Base-by-base conservation (phyloP, 345 rosid species). In the Durio zibethinus region DNA sequence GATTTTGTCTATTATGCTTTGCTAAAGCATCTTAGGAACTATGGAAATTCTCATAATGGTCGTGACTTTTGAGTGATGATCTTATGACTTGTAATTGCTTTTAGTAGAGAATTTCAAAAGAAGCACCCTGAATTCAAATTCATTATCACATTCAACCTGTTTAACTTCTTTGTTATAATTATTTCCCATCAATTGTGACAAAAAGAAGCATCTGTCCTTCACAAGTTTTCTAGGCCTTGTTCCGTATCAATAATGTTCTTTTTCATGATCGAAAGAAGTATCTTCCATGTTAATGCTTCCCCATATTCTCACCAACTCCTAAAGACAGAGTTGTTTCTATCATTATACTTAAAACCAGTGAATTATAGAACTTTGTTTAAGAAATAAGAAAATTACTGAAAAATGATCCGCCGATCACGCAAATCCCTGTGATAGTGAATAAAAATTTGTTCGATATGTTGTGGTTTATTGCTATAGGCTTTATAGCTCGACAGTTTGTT, bases 321-420 rank as follows among this genome's bases (percentile, higher is more conserved):
- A 59, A 29, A 56, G 14, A 73, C 48, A 11, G 12, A 54, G 56
- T 40, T 53, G 66, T 40, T 72, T 63, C 65, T 27, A 27, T 50
- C 48, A 31, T 68, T 69, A 42, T 5, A 72, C 23, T 48, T 8
- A 29, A 50, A 71, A n/a, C 40, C 40, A 1, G 31, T 33, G 63
- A 53, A 18, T 52, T 20, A 72, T 16, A 50, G 0, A 31, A 47
- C 15, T 4, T 48, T 31, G 47, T 72, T 35, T 7, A 53, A 53
- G 47, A 72, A 35, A 12, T n/a, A 53, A 53, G 6, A 72, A 53
- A 35, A 11, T 14, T 35, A 1, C 25, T 50, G 31, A 10, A 48
- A 33, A 73, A n/a, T 53, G 48, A 53, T 73, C 76, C 76, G 76
- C 20, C 5, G 7, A 73, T 73, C 48, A 73, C 48, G 64, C 33